Percentiles rank a stretch among this genome's conserved stretches.
These are phyloP conservation scores for Wickerhamiella vanderwaltii DNA, from an alignment of 805 yeast genomes.

Conservation along the genomic window DNA sequence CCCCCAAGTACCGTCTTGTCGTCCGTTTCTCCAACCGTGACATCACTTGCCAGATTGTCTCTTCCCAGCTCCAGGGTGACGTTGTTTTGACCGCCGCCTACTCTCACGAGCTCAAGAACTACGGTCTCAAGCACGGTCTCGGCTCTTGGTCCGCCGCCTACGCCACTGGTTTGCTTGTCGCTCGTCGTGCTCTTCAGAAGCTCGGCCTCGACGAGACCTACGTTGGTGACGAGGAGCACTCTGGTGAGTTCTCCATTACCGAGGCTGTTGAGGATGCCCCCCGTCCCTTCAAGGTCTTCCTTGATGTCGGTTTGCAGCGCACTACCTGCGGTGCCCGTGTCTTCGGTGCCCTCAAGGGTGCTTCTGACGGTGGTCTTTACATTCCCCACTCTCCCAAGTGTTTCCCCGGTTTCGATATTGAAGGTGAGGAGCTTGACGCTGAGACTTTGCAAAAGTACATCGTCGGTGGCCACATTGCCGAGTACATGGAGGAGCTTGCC, in stretches of 20 bases:
- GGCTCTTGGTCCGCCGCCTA: conserved; percentile 99
- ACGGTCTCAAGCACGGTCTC: conserved; percentile 96
- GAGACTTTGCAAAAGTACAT: conserved; percentile 97
- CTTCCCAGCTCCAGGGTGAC: conserved; percentile 96
- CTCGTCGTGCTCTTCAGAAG: conserved; percentile 98
- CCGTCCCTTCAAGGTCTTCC: conserved; percentile 99
- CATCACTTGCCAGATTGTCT: conserved; percentile 94
- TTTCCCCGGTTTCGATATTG: conserved; percentile 99
- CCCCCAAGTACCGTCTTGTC: conserved; percentile 99
- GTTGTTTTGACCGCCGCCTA: conserved; percentile 93
- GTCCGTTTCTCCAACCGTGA: conserved; percentile 99
- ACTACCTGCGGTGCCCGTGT: conserved; percentile 99
- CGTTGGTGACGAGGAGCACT: conserved; percentile 97
- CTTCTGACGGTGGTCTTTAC: conserved; percentile 99
- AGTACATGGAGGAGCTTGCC: conserved; percentile 99
- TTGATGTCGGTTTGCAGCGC: conserved; percentile 98
- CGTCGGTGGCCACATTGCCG: conserved; percentile 99
- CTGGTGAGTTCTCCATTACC: conserved; percentile 97
- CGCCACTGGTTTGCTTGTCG: conserved; percentile 95
- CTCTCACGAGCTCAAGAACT: conserved; percentile 96
- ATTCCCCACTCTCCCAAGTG: conserved; percentile 99
- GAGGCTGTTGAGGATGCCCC: conserved; percentile 99
- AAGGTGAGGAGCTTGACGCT: conserved; percentile 94
- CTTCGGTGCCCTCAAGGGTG: conserved; percentile 99
- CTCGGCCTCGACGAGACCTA: conserved; percentile 97